Base-by-base conservation (phyloP, 202 grass and related monocot species). In the Panicum hallii region DNA sequence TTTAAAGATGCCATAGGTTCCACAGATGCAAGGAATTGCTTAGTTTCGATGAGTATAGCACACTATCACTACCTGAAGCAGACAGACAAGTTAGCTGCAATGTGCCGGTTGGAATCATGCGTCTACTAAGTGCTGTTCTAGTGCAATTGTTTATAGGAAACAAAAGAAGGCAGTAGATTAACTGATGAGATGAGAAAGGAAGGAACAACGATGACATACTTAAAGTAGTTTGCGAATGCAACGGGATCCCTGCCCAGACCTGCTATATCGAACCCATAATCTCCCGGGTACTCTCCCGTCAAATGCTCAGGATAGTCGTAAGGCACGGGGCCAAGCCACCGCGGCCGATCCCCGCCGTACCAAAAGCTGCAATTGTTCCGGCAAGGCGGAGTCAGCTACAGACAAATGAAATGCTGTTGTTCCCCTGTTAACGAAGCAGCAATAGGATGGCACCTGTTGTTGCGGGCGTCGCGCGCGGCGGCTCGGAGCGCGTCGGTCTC, bases 261-360 rank as follows among this genome's bases (percentile, higher is more conserved):
- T 89, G 83, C 93, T 17, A 93, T 6, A 89, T 98, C 95, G 72
- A 98, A 98, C 55, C 93, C 93, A 44, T 98, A 98, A 94, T 98
- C 89, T 71, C 93, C 96, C 3, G 96, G 91, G 84, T 89, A 88
- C 66, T 95, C 93, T 75, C 95, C 91, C 2, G 78, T 87, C 23
- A 98, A 86, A 80, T 98, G 82, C 54, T 85, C 62, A 16, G 96
- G 96, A 83, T 95, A 98, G 43, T 94, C 67, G 64, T 94, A 95
- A 11, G 83, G 88, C 52, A 98, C 85, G 2, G 96, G 93, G 6
- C 96, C 91, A 79, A 98, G 84, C 93, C 96, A 98, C 40, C 89
- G 89, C 61, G 95, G 96, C 17, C 96, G 90, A n/a, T 89, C 91
- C 70, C 77, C 75, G 7, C 96, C 93, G 28, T 95, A 98, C 96